These are phyloP conservation scores for Sutorius australiensis DNA, from an alignment of 768 basidiomycete species.

Conservation along the genomic window DNA sequence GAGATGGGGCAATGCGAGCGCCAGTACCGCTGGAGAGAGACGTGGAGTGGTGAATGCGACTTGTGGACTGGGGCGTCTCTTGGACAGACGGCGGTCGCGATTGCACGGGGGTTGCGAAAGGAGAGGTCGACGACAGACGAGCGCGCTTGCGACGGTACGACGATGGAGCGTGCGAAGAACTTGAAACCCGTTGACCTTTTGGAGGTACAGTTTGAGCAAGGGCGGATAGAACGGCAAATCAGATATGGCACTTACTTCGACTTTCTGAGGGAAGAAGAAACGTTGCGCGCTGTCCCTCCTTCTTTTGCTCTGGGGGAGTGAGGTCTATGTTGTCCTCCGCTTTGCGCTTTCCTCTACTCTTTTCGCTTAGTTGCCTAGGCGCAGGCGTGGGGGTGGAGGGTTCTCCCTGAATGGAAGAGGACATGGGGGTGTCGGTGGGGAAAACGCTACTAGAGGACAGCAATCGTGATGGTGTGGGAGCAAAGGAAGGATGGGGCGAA, in stretches of 20 bases:
- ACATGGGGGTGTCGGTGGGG: slow-evolving; percentile 7
- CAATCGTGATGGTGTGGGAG: slow-evolving; percentile 20
- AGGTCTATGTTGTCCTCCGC: slow-evolving; percentile 69
- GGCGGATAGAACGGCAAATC: slow-evolving; percentile 18
- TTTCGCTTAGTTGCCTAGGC: slow-evolving; percentile 32
- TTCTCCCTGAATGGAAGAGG: slow-evolving; percentile 16
- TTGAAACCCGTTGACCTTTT: slow-evolving; percentile 53
- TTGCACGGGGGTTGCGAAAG: slow-evolving; percentile 30
- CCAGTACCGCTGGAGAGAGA: slow-evolving; percentile 37
- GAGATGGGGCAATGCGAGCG: slow-evolving; percentile 24
- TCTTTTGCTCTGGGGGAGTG: slow-evolving; percentile 62
- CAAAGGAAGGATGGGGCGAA: slow-evolving; percentile 12
- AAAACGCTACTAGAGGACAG: slow-evolving; percentile 12
- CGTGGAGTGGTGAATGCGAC: slow-evolving; percentile 19
- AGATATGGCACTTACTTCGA: slow-evolving; percentile 46
- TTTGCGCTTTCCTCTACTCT: slow-evolving; percentile 62
- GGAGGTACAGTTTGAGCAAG: slow-evolving; percentile 20
- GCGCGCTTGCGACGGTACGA: slow-evolving; percentile 72
- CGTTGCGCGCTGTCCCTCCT: slow-evolving; percentile 49
- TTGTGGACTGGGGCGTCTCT: slow-evolving; percentile 21
- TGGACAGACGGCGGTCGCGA: slow-evolving; percentile 30
- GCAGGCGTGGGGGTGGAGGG: slow-evolving; percentile 34
- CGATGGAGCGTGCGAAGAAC: slow-evolving; percentile 60
- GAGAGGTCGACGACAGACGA: slow-evolving; percentile 45
- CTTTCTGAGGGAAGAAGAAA: slow-evolving; percentile 56